A percentile compares a stretch with the other conserved stretches of the same genome.
Evolutionary conservation across 1,284 basidiomycete genomes (phyloP).

Genomic region (Leccinum griseonigrum): DNA sequence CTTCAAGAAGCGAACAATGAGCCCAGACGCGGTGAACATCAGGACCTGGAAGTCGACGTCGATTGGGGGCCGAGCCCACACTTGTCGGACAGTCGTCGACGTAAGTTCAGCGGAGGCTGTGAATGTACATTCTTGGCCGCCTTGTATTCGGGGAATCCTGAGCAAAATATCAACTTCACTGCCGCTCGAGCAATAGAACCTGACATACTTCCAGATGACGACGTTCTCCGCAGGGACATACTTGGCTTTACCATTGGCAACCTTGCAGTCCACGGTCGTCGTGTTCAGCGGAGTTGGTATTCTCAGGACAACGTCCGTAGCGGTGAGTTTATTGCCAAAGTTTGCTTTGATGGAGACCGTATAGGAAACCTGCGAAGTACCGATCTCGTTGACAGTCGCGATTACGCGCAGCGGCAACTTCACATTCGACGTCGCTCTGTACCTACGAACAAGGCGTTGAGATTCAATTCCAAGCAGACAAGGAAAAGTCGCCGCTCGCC

Average conservation of each 20-base stretch:
- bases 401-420: constrained; percentile 91
- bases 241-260: constrained; percentile 92
- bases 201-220: constrained; percentile 93
- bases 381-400: constrained; percentile 90
- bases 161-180: constrained; percentile 4
- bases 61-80: constrained; percentile 97
- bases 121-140: constrained; percentile 87
- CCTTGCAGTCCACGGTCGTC: constrained; percentile 89
- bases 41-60: constrained; percentile 97
- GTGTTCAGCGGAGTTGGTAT: constrained; percentile 98
- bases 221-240: constrained; percentile 95
- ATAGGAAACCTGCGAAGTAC: constrained; percentile 90
- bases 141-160: constrained; percentile 91
- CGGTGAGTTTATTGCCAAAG: constrained; percentile 90
- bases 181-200: background rate
- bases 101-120: constrained; percentile 83
- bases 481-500: constrained; percentile 40
- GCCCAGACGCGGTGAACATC: constrained; percentile 96
- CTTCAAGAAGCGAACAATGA: constrained; percentile 96
- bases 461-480: constrained; percentile 2
- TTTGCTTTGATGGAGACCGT: constrained; percentile 86
- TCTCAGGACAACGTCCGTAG: constrained; percentile 87
- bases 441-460: constrained; percentile 47
- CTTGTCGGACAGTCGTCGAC: constrained; percentile 85
- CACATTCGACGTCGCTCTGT: constrained; percentile 94